Evolutionary conservation across 495 filamentous ascomycete species (phyloP), one percentile per base, ranked within the genome.

Genomic region (Neurospora sp.): DNA sequence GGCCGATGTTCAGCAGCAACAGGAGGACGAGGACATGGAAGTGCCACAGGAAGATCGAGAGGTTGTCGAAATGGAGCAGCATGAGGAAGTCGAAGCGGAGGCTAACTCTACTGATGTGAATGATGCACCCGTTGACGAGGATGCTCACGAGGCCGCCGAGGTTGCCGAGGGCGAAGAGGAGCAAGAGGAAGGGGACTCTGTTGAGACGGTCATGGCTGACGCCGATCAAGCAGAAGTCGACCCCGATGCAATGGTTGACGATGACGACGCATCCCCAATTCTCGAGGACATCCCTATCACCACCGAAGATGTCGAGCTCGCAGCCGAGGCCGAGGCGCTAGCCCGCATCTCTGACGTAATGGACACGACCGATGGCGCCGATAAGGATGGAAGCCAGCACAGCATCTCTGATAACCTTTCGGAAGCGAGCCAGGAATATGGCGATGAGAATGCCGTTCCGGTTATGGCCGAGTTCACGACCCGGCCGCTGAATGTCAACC

Each of bases 401-500:
- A 74, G 40, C 23, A 75, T 77, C 18, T 84, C 85, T 11, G 84
- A 84, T 62, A 79, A 86, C 0, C 72, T 84, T 18, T 90, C 88
- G 1, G 88, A 89, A 54, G 85, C 87, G 5, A 90, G 88, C 75
- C 85, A 90, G 76, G 88, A 90, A 71, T 90, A 90, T 74, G 88
- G 85, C 23, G 89, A 91, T 75, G 89, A 91, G 75, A 91, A 90
- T 75, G 85, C 81, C 1, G 79, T 87, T 7, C 88, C 87, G 20
- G 39, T 85, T 3, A 41, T 72, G 39, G 44, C 38, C 27, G 73
- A 77, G 72, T 62, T 20, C 6, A 41, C 72, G 2, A 42, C 20
- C 20, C 74, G 71, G 1, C 70, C 72, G 2, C 54, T 66, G 54
- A 66, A 66, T 37, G 54, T 66, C 54, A 66, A 66, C 2, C 54